A percentile compares a stretch with the other conserved stretches of the same genome.
Evolutionary conservation across 257 asterid genomes (phyloP).

Genomic region (Jacaranda mimosifolia): DNA sequence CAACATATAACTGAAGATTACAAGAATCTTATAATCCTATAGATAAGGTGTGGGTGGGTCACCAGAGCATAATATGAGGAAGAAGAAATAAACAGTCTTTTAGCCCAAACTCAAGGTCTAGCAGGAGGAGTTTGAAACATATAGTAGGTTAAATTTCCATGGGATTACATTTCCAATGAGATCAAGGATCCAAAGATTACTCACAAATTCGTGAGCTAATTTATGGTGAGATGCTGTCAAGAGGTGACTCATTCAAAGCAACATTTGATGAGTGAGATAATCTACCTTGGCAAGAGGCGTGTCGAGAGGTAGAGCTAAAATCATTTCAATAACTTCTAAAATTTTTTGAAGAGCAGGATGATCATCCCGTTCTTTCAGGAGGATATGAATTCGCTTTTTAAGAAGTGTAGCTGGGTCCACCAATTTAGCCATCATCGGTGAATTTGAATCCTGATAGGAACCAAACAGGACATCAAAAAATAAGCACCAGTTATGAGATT

Average conservation of each 20-base stretch:
- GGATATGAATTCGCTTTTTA: conserved; percentile 54
- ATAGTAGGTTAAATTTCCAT: background rate
- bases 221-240: background rate
- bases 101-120: background rate
- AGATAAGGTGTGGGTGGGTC: background rate
- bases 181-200: background rate
- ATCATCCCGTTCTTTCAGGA: conserved; percentile 73
- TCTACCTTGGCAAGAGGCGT: conserved; percentile 88
- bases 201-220: background rate
- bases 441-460: conserved; percentile 66
- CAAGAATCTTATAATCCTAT: background rate
- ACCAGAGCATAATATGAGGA: conserved; percentile 2
- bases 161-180: background rate
- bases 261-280: conserved; percentile 12
- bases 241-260: background rate
- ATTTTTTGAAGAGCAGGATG: conserved; percentile 74
- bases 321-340: conserved; percentile 75
- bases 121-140: no score
- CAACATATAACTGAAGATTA: background rate
- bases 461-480: conserved; percentile 9
- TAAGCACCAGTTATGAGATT: background rate
- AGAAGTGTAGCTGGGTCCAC: conserved; percentile 78
- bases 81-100: background rate
- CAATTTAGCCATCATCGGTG: conserved; percentile 73
- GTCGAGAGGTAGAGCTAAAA: conserved; percentile 79